Percentiles rank a stretch among this genome's conserved stretches.
Evolutionary conservation across 2,329 filamentous ascomycete genomes (phyloP).

Genomic region (Dactylellina sp.): DNA sequence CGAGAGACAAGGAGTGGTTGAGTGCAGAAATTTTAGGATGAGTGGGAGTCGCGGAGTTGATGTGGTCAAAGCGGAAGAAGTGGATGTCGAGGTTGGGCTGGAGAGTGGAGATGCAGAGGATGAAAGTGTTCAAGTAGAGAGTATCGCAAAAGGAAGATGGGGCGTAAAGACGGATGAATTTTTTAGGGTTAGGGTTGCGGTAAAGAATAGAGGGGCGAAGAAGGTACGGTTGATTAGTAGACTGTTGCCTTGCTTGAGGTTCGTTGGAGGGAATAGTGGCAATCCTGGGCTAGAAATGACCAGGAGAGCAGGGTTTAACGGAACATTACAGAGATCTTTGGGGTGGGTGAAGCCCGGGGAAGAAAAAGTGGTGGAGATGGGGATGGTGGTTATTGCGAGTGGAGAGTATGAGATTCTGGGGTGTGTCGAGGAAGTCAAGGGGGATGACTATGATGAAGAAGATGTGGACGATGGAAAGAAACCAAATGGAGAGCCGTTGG

Average conservation of each 20-base stretch:
- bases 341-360: slow-evolving; percentile 72
- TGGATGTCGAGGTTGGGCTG: slow-evolving; percentile 68
- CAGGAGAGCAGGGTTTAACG: slow-evolving; percentile 85
- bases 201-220: slow-evolving; percentile 78
- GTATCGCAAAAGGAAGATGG: slow-evolving; percentile 41
- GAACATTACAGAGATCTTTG: slow-evolving; percentile 80
- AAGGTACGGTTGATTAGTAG: slow-evolving; percentile 79
- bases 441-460: slow-evolving; percentile 55
- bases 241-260: slow-evolving; percentile 78
- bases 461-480: slow-evolving; percentile 59
- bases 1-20: slow-evolving; percentile 74
- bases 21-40: slow-evolving; percentile 80
- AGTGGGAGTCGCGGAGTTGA: slow-evolving; percentile 77
- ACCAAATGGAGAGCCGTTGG: slow-evolving; percentile 55
- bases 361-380: slow-evolving; percentile 73
- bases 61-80: slow-evolving; percentile 81
- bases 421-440: slow-evolving; percentile 79
- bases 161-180: slow-evolving; percentile 70
- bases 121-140: slow-evolving; percentile 14
- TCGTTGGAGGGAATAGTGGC: slow-evolving; percentile 28
- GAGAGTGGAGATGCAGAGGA: slow-evolving; percentile 12
- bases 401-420: slow-evolving; percentile 86
- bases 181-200: slow-evolving; percentile 74
- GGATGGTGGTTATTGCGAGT: slow-evolving; percentile 79
- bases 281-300: slow-evolving; percentile 72